Evolutionary conservation across 176 grass and related monocot species (phyloP), one percentile per base, ranked within the genome.

Genomic region (Melocanna baccifera): DNA sequence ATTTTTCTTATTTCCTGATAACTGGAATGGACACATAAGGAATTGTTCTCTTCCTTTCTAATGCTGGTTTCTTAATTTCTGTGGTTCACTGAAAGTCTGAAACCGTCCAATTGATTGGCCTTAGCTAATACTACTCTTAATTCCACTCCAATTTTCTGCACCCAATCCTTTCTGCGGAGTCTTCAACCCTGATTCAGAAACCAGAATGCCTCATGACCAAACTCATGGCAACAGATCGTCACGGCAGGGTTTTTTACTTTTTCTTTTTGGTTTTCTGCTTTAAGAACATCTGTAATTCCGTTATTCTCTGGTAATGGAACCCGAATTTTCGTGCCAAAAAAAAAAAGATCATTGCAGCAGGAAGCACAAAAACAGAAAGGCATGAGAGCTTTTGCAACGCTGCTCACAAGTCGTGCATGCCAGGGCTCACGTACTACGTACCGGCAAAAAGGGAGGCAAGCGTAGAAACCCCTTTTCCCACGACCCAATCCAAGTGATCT

Each of bases 391-490:
- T n/a, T 79, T 9, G 83, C 53, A 50, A 37, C 51, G 39, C 25
- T 5, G 26, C 19, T 83, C 86, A 88, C 86, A 62, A 62, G n/a
- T 45, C 25, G 86, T 72, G 74, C 81, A 29, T 73, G 74, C 43
- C 73, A 0, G 3, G 67, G 45, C 56, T 65, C 80, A 78, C 55
- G 41, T 62, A 62, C n/a, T 45, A 53, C 36, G 20, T 46, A 75
- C 78, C 68, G 40, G 73, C 73, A 20, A 61, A 52, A 83, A 53
- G 64, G 19, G 13, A 2, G 67, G 81, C 75, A 84, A 72, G 36
- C 46, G 37, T 79, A 73, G 67, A 9, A 4, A 56, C 20, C 25
- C 57, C 67, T 50, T 73, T 56, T 40, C 6, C 70, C 82, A 22
- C 56, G 57, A 64, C 78, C 78, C 78, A 13, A 79, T n/a, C 62